These are phyloP conservation scores for Alopecurus myosuroides DNA, from an alignment of 176 grass and related monocot species.

Conservation along the genomic window DNA sequence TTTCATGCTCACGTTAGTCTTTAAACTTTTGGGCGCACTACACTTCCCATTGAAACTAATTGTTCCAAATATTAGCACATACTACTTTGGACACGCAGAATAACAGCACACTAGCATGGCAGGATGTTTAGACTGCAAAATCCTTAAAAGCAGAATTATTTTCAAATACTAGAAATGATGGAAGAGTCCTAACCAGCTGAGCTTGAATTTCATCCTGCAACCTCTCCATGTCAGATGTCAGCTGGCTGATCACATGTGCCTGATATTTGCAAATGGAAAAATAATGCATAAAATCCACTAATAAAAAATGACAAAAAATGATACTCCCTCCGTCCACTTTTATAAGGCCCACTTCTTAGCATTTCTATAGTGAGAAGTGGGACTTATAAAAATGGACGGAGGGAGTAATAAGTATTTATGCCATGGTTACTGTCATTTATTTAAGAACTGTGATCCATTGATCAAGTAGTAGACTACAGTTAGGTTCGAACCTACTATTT, in stretches of 20 bases:
- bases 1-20: not conserved
- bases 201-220: conserved; percentile 87
- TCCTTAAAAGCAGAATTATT: not conserved
- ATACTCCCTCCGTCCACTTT: too few species aligned
- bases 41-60: not conserved
- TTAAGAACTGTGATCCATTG: not conserved
- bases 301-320: not conserved
- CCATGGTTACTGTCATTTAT: not conserved
- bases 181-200: conserved; percentile 66
- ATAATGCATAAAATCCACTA: not conserved
- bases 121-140: not conserved
- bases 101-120: not conserved
- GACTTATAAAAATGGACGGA: too few species aligned
- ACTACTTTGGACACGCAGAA: not conserved
- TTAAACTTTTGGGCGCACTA: not conserved
- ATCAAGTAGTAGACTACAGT: not conserved
- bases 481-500: not conserved
- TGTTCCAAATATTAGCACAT: not conserved
- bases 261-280: conserved; percentile 22
- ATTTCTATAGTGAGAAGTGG: too few species aligned
- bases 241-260: conserved; percentile 82
- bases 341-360: too few species aligned
- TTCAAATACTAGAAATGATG: conserved; percentile 13
- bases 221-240: conserved; percentile 89
- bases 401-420: conserved; percentile 14